phyloP scores from a whole-genome alignment of 352 stramenopile genomes.

The Globisporangium abappressorium region DNA sequence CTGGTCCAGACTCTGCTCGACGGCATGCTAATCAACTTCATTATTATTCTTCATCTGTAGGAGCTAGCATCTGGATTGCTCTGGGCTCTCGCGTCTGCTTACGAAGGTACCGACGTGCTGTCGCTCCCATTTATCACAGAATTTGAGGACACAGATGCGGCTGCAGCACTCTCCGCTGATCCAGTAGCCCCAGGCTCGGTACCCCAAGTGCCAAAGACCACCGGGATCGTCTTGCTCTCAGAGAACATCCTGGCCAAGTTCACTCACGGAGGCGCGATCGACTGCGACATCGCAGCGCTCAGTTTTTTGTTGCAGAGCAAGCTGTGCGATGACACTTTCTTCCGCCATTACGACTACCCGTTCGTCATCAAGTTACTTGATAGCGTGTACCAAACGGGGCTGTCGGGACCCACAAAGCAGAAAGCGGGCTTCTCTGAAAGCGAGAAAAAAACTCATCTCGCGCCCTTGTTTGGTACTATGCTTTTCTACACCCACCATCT shows the following conservation, averaged over 20 bases:
- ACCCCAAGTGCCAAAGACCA: slow-evolving; percentile 3
- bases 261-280: slow-evolving; percentile 1
- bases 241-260: slow-evolving; percentile 19
- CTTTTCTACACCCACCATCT: slow-evolving; percentile 8
- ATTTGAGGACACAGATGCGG: slow-evolving; percentile 13
- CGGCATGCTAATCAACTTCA: background rate
- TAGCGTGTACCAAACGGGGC: slow-evolving; percentile 1
- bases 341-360: slow-evolving; percentile 12
- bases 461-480: slow-evolving; percentile 1
- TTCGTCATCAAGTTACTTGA: slow-evolving; percentile 18
- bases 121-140: background rate
- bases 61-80: slow-evolving; percentile 20
- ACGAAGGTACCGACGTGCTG: slow-evolving; percentile 7
- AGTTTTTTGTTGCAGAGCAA: slow-evolving; percentile 11
- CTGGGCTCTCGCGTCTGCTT: slow-evolving; percentile 16
- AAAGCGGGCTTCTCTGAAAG: background rate
- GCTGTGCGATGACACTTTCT: slow-evolving; percentile 12
- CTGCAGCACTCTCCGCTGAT: background rate
- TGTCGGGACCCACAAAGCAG: background rate
- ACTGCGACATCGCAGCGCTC: slow-evolving; percentile 16
- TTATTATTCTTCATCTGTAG: background rate
- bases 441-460: background rate
- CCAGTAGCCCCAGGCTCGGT: background rate
- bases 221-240: slow-evolving; percentile 5
- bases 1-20: background rate